Evolutionary conservation across 2,329 filamentous ascomycete species (phyloP).

Genomic region (Sporothrix globosa): DNA sequence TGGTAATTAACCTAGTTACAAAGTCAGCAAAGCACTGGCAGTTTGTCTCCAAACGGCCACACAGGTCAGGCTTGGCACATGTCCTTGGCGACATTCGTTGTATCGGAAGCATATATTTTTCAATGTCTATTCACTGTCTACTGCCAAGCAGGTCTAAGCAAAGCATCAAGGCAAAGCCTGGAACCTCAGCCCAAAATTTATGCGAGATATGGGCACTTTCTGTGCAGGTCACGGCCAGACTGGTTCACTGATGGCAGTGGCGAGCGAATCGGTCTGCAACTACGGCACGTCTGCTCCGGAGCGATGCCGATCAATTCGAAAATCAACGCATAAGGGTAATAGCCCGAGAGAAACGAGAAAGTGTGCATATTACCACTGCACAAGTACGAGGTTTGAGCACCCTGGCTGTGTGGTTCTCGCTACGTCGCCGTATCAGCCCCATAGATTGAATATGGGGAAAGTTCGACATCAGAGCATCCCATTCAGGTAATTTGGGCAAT

Average conservation of each 20-base stretch:
- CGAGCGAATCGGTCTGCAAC: neutral
- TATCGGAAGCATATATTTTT: neutral
- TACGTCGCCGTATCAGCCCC: conserved; percentile 3
- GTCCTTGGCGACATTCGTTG: neutral
- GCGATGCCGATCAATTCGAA: conserved; percentile 11
- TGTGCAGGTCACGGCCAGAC: neutral
- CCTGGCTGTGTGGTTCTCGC: neutral
- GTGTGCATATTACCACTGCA: neutral
- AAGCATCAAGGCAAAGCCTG: neutral
- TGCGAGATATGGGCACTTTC: neutral
- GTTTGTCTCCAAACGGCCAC: too few relatives aligned
- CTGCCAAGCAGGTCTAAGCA: neutral
- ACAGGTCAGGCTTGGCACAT: too few relatives aligned
- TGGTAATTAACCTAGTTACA: neutral
- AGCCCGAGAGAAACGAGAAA: neutral
- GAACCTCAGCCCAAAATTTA: neutral
- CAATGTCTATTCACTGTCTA: neutral
- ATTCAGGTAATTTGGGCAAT: neutral
- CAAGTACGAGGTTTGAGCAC: neutral
- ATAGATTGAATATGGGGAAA: neutral
- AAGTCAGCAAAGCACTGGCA: neutral
- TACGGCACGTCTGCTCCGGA: neutral
- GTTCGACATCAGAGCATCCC: neutral
- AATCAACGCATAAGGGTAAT: neutral
- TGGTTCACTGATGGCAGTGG: neutral